Evolutionary conservation across 2,329 filamentous ascomycete species (phyloP).

Genomic region (Hypocreales sp.): DNA sequence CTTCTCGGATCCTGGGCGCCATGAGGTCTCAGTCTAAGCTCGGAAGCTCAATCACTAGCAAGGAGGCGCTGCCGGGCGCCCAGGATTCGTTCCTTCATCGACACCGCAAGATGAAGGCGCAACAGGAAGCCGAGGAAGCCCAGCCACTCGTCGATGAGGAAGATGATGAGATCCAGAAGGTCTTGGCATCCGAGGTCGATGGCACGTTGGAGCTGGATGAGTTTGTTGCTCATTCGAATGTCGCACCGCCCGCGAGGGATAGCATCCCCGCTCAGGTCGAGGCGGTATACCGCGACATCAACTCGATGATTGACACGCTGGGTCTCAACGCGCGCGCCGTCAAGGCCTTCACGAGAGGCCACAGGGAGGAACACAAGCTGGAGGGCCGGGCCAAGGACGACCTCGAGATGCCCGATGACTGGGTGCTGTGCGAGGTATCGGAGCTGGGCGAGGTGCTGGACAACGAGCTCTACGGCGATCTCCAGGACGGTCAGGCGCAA

Average conservation of each 20-base stretch:
- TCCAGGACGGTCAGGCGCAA: constrained; percentile 53
- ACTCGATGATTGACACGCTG: constrained; percentile 87
- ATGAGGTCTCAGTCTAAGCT: constrained; percentile 21
- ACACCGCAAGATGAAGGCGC: constrained; percentile 35
- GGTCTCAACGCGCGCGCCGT: constrained; percentile 68
- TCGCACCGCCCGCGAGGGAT: constrained; percentile 34
- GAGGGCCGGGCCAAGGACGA: constrained; percentile 47
- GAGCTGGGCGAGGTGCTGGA: constrained; percentile 51
- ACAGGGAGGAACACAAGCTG: constrained; percentile 38
- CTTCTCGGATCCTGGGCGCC: constrained; percentile 34
- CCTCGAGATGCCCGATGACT: constrained; percentile 51
- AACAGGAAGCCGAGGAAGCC: constrained; percentile 39
- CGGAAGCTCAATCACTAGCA: constrained; percentile 22
- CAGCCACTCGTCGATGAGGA: constrained; percentile 50
- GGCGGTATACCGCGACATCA: constrained; percentile 63
- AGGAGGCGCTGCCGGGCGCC: constrained; percentile 15
- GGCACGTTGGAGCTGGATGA: constrained; percentile 48
- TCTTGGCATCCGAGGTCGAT: constrained; percentile 44
- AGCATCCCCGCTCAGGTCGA: constrained; percentile 48
- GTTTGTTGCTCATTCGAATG: constrained; percentile 49
- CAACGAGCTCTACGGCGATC: constrained; percentile 43
- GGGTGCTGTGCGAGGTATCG: constrained; percentile 62
- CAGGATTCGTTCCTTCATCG: constrained; percentile 33
- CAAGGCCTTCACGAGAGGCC: constrained; percentile 49
- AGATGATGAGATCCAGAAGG: constrained; percentile 49